Evolutionary conservation across 108 stramenopile genomes (phyloP), one percentile per base, ranked within the genome.

Genomic region (Discostella pseudostelligera): DNA sequence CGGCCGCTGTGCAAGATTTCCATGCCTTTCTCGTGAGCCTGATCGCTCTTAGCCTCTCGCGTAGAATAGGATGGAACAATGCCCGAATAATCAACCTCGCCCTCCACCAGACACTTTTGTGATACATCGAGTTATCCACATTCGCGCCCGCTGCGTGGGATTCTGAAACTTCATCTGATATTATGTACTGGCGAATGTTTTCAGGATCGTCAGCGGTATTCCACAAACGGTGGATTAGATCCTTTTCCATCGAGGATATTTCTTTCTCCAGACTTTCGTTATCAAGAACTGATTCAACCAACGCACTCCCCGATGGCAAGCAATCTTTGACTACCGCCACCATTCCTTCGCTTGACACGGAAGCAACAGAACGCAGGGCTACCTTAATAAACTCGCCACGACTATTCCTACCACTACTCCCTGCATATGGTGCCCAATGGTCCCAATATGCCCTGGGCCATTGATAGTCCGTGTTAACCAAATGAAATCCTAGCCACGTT

Each of bases 391-490:
- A 84, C 17, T 81, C 80, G 11, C 88, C 88, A 11, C 92, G 85
- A 57, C 87, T 88, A 55, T 85, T 87, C 29, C 63, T 53, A 50
- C 62, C 59, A 43, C 55, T 20, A 44, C 36, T 4, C 20, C 28
- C 36, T 13, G 51, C 85, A 72, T 85, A 82, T 8, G 85, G 79
- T 42, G 86, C 80, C 88, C 87, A 94, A 51, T 85, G 75, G 22
- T 84, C 77, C 92, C 92, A 94, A 58, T 83, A 90, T 0, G 84
- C 84, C 24, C 65, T 67, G 5, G 89, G 92, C 92, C 92, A 94
- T 46, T 94, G 92, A 61, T 86, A 89, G 35, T 85, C 85, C 7
- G 92, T 90, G 62, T 94, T 90, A 40, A 69, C 69, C 69, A 94
- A 62, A 65, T 94, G 92, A 69, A 90, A 88, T 49, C 87, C 78